A percentile compares a stretch with the other conserved stretches of the same genome.
phyloP scores from a whole-genome alignment of 305 asterid species.

The Fraxinus angustifolia region DNA sequence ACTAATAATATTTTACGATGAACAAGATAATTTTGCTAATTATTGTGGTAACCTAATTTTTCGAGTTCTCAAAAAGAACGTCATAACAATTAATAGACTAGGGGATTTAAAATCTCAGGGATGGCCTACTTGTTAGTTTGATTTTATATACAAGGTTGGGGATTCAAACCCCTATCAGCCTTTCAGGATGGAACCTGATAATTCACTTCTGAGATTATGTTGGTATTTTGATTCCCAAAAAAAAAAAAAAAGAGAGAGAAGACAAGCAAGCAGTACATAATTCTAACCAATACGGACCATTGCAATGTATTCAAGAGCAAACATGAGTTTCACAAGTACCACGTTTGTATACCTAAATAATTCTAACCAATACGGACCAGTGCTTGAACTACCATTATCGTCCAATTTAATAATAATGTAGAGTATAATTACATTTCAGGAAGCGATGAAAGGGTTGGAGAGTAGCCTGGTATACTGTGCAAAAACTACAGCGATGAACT shows the following conservation, averaged over 20 bases:
- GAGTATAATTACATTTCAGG: conserved; percentile 39
- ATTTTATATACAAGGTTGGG: not conserved
- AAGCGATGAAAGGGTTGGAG: conserved; percentile 29
- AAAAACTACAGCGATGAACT: conserved; percentile 23
- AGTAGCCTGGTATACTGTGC: conserved; percentile 35
- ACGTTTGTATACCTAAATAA: not conserved
- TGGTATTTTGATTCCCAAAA: not conserved
- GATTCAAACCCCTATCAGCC: not conserved
- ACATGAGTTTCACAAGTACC: not conserved
- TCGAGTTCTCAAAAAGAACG: not conserved
- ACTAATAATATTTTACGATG: not conserved
- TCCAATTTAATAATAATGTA: not conserved
- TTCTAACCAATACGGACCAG: not conserved
- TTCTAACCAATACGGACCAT: not conserved
- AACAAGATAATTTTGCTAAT: not conserved
- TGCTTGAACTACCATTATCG: not conserved
- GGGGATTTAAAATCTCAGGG: not conserved
- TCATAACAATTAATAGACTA: not conserved
- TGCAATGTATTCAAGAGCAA: not conserved
- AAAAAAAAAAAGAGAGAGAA: not conserved
- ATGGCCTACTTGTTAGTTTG: not conserved
- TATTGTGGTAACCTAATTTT: not conserved
- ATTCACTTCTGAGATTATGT: not conserved
- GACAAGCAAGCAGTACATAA: not conserved
- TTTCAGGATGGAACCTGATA: not conserved